Conservation (phyloP, 1,139 yeast species). For the Hyphopichia burtonii region DNA sequence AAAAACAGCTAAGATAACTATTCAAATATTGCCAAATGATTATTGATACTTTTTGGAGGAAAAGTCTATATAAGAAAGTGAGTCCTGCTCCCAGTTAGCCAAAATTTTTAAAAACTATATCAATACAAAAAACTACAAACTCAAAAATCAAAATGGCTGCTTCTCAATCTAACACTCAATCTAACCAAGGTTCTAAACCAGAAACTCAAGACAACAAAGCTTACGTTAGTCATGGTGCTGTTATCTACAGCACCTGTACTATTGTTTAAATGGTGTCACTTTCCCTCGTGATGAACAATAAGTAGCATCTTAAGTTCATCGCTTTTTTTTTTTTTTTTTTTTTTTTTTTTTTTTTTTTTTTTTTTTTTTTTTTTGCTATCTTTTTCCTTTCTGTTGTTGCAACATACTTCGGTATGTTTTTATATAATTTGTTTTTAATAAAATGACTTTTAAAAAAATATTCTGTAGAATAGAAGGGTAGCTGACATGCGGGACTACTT, state of each 20-base stretch:
- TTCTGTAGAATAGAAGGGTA: too few relatives aligned
- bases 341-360: too few relatives aligned
- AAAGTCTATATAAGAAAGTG: not conserved
- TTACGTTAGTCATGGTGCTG: not conserved
- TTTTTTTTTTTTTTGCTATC: too few relatives aligned
- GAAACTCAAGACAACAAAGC: slow-evolving; percentile 1
- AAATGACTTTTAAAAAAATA: too few relatives aligned
- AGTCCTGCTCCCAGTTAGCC: not conserved
- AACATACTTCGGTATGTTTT: too few relatives aligned
- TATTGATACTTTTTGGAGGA: not conserved
- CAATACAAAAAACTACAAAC: not conserved
- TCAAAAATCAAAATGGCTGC: slow-evolving; percentile 1
- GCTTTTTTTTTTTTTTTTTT: not conserved
- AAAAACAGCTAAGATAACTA: not conserved
- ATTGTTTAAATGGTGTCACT: not conserved
- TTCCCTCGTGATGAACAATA: not conserved
- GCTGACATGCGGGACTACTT: too few relatives aligned
- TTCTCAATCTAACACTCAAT: slow-evolving; percentile 1
- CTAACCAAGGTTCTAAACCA: not conserved
- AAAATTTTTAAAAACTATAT: not conserved
- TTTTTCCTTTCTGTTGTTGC: too few relatives aligned
- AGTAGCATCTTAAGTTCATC: not conserved
- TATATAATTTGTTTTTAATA: too few relatives aligned
- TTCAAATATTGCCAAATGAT: too few relatives aligned
- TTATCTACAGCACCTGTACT: not conserved